phyloP scores from a whole-genome alignment of 1,284 basidiomycete species.

The Ceratobasidium sp. region DNA sequence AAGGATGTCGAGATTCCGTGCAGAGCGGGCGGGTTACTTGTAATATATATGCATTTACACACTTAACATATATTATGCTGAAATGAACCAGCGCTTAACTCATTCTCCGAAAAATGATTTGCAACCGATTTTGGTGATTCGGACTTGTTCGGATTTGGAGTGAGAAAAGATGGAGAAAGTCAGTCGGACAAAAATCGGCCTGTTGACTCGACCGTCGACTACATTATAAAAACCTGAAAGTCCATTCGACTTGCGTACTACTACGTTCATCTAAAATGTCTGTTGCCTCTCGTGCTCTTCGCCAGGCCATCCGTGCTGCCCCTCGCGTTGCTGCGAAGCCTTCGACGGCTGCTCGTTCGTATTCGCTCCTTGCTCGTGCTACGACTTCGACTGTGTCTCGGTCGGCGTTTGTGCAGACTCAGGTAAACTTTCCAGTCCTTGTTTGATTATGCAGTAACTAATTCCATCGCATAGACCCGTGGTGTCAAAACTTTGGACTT shows the following conservation, averaged over 20 bases:
- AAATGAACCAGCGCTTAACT: background rate
- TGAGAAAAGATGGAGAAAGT: constrained; percentile 30
- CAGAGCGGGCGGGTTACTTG: constrained; percentile 53
- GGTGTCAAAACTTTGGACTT: constrained; percentile 99
- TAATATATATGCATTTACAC: background rate
- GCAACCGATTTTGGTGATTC: constrained; percentile 25
- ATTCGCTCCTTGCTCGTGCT: constrained; percentile 74
- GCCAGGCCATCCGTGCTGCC: constrained; percentile 68
- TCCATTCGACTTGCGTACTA: constrained; percentile 58
- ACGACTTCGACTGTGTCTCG: constrained; percentile 54
- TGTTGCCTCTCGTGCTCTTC: constrained; percentile 60
- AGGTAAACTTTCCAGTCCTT: constrained; percentile 19
- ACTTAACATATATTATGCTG: background rate
- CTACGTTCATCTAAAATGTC: constrained; percentile 56
- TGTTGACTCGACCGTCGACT: constrained; percentile 38
- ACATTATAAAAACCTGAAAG: constrained; percentile 6
- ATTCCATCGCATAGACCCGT: constrained; percentile 57
- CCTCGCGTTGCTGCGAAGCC: constrained; percentile 61
- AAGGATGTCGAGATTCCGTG: constrained; percentile 62
- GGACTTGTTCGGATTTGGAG: constrained; percentile 34
- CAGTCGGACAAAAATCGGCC: constrained; percentile 27
- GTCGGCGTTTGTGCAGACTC: constrained; percentile 26
- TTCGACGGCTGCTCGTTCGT: constrained; percentile 66
- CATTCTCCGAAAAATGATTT: constrained; percentile 36
- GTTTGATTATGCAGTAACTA: background rate